Conservation (phyloP, 345 rosid genomes). For the Psidium friedrichsthalianum region DNA sequence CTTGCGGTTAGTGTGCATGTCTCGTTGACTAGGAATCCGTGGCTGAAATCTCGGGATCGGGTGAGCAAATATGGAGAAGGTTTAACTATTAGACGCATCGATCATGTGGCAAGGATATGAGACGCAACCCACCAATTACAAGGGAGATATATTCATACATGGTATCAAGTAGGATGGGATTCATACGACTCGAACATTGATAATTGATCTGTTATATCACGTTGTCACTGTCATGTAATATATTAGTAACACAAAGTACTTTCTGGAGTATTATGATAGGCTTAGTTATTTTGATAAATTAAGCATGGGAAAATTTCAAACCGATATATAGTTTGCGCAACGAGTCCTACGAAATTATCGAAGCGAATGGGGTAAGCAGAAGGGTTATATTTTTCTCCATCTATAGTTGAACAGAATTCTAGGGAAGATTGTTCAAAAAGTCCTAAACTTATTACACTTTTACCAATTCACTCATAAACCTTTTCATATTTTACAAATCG, state of each 20-base stretch:
- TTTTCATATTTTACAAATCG: no score
- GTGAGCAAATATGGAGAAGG: neutral
- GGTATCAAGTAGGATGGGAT: neutral
- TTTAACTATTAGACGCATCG: neutral
- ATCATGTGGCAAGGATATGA: neutral
- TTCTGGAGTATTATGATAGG: neutral
- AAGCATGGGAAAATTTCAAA: neutral
- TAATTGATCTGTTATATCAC: no score
- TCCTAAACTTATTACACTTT: no score
- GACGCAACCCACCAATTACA: neutral
- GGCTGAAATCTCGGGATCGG: neutral
- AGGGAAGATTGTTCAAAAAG: no score
- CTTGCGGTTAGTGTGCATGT: neutral
- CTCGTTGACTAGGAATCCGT: neutral
- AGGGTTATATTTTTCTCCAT: neutral
- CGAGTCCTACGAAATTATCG: neutral
- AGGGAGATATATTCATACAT: neutral
- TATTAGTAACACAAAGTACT: neutral
- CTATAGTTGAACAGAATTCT: neutral
- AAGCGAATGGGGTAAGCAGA: neutral
- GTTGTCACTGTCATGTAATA: no score
- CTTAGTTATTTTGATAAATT: neutral
- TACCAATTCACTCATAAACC: no score
- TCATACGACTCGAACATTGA: neutral
- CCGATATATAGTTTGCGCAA: neutral